These are phyloP conservation scores for Thalassiosira ordinaria DNA, from an alignment of 352 stramenopile species.

Conservation along the genomic window DNA sequence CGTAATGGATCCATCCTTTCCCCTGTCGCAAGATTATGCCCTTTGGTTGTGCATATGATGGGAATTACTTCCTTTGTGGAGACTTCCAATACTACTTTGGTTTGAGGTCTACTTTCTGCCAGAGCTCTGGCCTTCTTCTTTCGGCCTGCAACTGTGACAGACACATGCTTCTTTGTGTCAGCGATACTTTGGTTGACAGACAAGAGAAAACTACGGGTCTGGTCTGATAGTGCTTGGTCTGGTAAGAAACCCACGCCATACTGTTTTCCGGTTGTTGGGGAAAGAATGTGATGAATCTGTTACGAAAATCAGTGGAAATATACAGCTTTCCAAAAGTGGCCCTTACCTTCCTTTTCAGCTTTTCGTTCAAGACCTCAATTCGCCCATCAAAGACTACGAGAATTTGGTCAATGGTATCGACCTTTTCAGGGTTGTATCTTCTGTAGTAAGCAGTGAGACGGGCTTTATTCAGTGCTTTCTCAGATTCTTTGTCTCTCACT, in stretches of 20 bases:
- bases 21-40: slow-evolving; percentile 41
- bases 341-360: slow-evolving; percentile 73
- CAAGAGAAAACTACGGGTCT: slow-evolving; percentile 53
- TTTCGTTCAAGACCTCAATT: slow-evolving; percentile 76
- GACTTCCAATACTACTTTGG: slow-evolving; percentile 64
- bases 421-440: slow-evolving; percentile 75
- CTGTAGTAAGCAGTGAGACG: slow-evolving; percentile 80
- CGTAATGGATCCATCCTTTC: slow-evolving; percentile 13
- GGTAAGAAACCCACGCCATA: slow-evolving; percentile 57
- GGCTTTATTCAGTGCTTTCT: slow-evolving; percentile 65
- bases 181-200: slow-evolving; percentile 64
- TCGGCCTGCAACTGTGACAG: slow-evolving; percentile 34
- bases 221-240: slow-evolving; percentile 46
- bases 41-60: slow-evolving; percentile 71
- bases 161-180: slow-evolving; percentile 53
- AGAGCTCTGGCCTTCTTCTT: slow-evolving; percentile 32
- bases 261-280: slow-evolving; percentile 9
- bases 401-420: slow-evolving; percentile 77
- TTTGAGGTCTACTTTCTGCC: slow-evolving; percentile 21
- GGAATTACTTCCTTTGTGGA: slow-evolving; percentile 75
- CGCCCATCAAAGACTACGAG: slow-evolving; percentile 72
- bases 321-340: no score
- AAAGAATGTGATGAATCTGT: no score
- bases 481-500: slow-evolving; percentile 60
- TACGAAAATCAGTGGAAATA: no score